Evolutionary conservation across 2,329 filamentous ascomycete species (phyloP).

Genomic region (Aureobasidium sp.): DNA sequence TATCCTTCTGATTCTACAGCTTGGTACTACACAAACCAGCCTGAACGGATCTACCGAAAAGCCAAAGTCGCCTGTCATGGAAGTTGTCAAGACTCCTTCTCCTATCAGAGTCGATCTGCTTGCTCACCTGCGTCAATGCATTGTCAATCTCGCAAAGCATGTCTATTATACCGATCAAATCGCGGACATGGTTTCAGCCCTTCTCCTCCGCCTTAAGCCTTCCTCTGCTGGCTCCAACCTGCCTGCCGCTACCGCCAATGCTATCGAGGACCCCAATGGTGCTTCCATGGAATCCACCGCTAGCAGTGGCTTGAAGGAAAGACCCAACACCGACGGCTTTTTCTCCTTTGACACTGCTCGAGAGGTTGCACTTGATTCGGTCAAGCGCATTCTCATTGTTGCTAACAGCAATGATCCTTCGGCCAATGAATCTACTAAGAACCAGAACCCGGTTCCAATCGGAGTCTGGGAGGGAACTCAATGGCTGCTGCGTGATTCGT

Average conservation of each 20-base stretch:
- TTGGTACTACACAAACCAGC: conserved; percentile 31
- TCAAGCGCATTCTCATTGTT: conserved; percentile 74
- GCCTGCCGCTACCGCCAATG: conserved; percentile 29
- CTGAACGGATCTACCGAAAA: conserved; percentile 1
- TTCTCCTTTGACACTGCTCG: conserved; percentile 57
- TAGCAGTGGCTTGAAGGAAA: conserved; percentile 44
- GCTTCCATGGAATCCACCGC: conserved; percentile 42
- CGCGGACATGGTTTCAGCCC: conserved; percentile 80
- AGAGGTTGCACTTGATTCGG: conserved; percentile 61
- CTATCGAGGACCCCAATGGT: conserved; percentile 43
- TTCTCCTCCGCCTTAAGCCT: conserved; percentile 71
- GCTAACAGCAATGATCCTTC: conserved; percentile 50
- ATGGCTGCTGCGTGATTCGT: conserved; percentile 76
- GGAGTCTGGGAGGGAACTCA: conserved; percentile 95
- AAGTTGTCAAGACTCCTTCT: conserved; percentile 42
- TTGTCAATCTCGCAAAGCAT: conserved; percentile 86
- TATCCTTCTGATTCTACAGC: conserved; percentile 67
- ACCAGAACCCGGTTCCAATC: conserved; percentile 58
- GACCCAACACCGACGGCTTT: conserved; percentile 47
- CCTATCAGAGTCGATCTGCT: conserved; percentile 55
- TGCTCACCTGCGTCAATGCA: conserved; percentile 65
- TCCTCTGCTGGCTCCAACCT: conserved; percentile 21
- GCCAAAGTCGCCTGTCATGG: conserved; percentile 25
- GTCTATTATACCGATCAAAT: conserved; percentile 97
- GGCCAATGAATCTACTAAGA: conserved; percentile 49